Evolutionary conservation across 176 grass and related monocot species (phyloP).

Genomic region (Rhynchospora pubera): DNA sequence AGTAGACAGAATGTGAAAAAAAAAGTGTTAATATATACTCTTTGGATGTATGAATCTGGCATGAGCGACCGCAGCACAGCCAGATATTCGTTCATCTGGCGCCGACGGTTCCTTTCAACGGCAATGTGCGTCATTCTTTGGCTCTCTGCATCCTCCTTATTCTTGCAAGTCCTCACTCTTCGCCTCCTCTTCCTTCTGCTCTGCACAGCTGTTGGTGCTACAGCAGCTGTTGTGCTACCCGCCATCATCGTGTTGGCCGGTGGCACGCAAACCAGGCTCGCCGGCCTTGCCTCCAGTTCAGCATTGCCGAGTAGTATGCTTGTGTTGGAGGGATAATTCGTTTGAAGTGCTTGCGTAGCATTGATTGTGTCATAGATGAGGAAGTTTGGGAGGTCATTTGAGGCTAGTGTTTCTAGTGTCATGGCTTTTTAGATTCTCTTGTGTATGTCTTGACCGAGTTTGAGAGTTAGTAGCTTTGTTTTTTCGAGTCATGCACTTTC

Average conservation of each 20-base stretch:
- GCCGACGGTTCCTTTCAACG: conserved; percentile 93
- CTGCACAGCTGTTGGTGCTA: conserved; percentile 1
- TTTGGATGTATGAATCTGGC: conserved; percentile 75
- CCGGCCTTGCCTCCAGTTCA: not conserved
- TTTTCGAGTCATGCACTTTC: not conserved
- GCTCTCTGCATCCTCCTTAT: conserved; percentile 74
- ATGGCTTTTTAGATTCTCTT: conserved; percentile 27
- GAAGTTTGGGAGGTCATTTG: conserved; percentile 27
- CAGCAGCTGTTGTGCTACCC: not conserved
- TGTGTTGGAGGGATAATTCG: not conserved
- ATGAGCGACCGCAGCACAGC: conserved; percentile 71
- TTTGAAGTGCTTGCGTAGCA: conserved; percentile 28
- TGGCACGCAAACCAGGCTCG: conserved; percentile 2
- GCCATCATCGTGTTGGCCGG: not conserved
- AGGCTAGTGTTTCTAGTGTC: conserved; percentile 43
- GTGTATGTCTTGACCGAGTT: conserved; percentile 25
- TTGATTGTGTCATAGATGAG: conserved; percentile 72
- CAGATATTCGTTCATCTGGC: conserved; percentile 97
- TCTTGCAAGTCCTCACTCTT: conserved; percentile 63
- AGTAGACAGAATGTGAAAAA: not conserved
- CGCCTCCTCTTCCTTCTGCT: conserved; percentile 69
- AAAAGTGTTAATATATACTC: conserved; percentile 32
- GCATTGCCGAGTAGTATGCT: conserved; percentile 46
- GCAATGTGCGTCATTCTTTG: conserved; percentile 99
- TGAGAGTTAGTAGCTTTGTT: not conserved